phyloP scores from a whole-genome alignment of 495 filamentous ascomycete species.

The Podospora tetraspora region DNA sequence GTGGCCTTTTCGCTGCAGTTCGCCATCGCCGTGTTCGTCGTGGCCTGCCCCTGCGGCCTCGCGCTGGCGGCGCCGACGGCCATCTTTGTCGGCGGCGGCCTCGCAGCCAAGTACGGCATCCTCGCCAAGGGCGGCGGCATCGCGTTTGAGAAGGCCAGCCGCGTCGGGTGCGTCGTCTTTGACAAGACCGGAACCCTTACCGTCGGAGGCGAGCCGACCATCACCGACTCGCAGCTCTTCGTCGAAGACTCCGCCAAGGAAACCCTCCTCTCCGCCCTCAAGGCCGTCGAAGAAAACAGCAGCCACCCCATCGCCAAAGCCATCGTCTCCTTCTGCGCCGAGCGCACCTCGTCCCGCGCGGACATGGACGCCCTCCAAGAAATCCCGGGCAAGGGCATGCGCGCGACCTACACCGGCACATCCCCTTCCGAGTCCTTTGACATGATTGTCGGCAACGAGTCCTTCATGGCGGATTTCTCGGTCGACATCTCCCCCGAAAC shows the following conservation, averaged over 20 bases:
- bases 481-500: slow-evolving; percentile 33
- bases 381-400: slow-evolving; percentile 75
- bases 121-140: slow-evolving; percentile 93
- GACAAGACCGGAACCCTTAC: slow-evolving; percentile 96
- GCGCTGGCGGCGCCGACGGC: slow-evolving; percentile 90
- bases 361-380: slow-evolving; percentile 58
- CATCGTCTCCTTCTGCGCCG: slow-evolving; percentile 59
- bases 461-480: slow-evolving; percentile 52
- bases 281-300: slow-evolving; percentile 72
- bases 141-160: slow-evolving; percentile 90
- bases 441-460: slow-evolving; percentile 80
- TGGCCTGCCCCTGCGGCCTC: slow-evolving; percentile 91
- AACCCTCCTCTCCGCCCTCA: slow-evolving; percentile 47
- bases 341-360: slow-evolving; percentile 24
- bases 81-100: slow-evolving; percentile 81
- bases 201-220: slow-evolving; percentile 70
- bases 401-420: slow-evolving; percentile 56
- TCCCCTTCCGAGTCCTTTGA: slow-evolving; percentile 43
- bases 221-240: slow-evolving; percentile 63
- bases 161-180: slow-evolving; percentile 81
- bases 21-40: slow-evolving; percentile 90
- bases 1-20: slow-evolving; percentile 84
- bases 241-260: slow-evolving; percentile 18
- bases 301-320: slow-evolving; percentile 85
- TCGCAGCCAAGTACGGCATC: slow-evolving; percentile 85